A percentile compares a stretch with the other conserved stretches of the same genome.
phyloP scores from a whole-genome alignment of 805 yeast species.

The Danielia reshetovae region DNA sequence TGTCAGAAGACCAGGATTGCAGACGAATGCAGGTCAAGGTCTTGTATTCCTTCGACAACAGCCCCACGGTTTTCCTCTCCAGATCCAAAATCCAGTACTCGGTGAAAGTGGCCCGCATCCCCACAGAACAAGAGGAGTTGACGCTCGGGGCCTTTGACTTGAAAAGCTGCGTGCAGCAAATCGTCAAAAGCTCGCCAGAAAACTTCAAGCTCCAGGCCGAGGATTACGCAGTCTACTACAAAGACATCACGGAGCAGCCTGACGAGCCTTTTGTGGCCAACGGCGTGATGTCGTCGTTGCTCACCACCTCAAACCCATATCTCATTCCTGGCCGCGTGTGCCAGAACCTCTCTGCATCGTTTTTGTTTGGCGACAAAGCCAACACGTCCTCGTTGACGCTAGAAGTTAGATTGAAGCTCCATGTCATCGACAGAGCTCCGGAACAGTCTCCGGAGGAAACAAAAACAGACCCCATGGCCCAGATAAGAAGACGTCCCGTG shows the following conservation, averaged over 20 bases:
- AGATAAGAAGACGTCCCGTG: neutral
- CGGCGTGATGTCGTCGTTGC: conserved; percentile 33
- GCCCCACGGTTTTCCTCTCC: conserved; percentile 39
- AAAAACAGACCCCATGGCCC: neutral
- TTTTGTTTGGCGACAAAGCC: conserved; percentile 31
- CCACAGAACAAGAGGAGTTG: conserved; percentile 24
- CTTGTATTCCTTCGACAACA: conserved; percentile 42
- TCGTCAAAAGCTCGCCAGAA: conserved; percentile 38
- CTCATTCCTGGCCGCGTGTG: conserved; percentile 53
- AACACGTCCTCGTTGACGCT: conserved; percentile 44
- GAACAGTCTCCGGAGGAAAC: neutral
- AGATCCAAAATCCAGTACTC: conserved; percentile 31
- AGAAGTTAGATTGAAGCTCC: conserved; percentile 53
- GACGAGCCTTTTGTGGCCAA: conserved; percentile 45
- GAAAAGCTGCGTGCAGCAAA: conserved; percentile 35
- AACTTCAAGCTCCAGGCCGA: conserved; percentile 35
- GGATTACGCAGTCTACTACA: conserved; percentile 44
- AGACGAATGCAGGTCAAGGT: conserved; percentile 44
- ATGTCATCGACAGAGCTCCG: conserved; percentile 27
- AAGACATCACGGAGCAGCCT: conserved; percentile 45
- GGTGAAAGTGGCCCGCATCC: conserved; percentile 37
- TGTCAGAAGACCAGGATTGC: conserved; percentile 24
- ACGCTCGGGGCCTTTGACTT: conserved; percentile 42
- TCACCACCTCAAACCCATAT: conserved; percentile 22
- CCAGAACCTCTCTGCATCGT: conserved; percentile 50